These are phyloP conservation scores for Wickerhamomyces tratensis DNA, from an alignment of 805 yeast species.

Conservation along the genomic window DNA sequence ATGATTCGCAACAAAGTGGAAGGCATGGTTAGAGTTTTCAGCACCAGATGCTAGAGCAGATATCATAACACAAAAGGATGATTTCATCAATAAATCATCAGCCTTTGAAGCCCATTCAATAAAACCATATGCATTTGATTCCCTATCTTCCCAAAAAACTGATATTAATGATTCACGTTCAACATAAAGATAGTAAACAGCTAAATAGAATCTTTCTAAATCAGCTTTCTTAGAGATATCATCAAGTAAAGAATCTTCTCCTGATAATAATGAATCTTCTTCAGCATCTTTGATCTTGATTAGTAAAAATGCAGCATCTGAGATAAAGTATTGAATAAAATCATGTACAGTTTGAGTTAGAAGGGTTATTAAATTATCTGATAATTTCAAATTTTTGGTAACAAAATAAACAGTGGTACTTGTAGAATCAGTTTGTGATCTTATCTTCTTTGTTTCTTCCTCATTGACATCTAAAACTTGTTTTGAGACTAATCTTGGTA, in stretches of 20 bases:
- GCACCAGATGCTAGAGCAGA: slow-evolving; percentile 64
- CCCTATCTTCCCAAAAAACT: slow-evolving; percentile 61
- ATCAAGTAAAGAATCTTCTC: slow-evolving; percentile 46
- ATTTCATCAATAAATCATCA: slow-evolving; percentile 71
- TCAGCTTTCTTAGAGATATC: slow-evolving; percentile 69
- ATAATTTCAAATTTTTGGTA: slow-evolving; percentile 11
- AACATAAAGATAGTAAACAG: slow-evolving; percentile 60
- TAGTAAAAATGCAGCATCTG: slow-evolving; percentile 55
- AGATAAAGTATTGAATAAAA: slow-evolving; percentile 46
- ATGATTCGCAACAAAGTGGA: slow-evolving; percentile 32
- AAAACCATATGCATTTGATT: slow-evolving; percentile 66
- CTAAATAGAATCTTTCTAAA: slow-evolving; percentile 75
- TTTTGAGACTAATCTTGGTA: slow-evolving; percentile 46
- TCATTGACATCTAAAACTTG: slow-evolving; percentile 43
- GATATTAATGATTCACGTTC: slow-evolving; percentile 48
- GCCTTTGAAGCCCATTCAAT: slow-evolving; percentile 81
- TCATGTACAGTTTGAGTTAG: slow-evolving; percentile 34
- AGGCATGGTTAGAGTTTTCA: slow-evolving; percentile 40
- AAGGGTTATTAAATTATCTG: slow-evolving; percentile 15
- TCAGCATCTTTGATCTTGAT: slow-evolving; percentile 64
- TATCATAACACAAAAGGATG: slow-evolving; percentile 72
- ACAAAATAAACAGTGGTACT: slow-evolving; percentile 12
- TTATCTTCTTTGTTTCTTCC: slow-evolving; percentile 26
- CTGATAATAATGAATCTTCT: slow-evolving; percentile 59
- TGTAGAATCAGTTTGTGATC: slow-evolving; percentile 13